Evolutionary conservation across 345 rosid genomes (phyloP).

Genomic region (Sisymbrium irio): DNA sequence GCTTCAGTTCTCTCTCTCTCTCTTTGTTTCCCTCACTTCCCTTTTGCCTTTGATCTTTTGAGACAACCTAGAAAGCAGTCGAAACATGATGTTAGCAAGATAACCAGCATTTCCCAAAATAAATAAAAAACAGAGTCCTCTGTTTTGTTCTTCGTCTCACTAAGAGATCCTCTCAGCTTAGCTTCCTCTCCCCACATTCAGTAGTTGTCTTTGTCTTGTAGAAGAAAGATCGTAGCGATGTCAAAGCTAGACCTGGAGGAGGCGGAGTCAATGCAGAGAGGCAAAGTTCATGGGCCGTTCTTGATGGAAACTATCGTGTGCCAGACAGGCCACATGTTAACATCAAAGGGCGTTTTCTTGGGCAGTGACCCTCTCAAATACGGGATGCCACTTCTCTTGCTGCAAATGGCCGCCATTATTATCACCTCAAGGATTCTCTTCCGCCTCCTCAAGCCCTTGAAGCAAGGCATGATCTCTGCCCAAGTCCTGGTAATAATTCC

Average conservation of each 20-base stretch:
- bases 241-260: constrained; percentile 11
- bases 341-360: constrained; percentile 26
- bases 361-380: constrained; percentile 35
- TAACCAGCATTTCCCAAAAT: not conserved
- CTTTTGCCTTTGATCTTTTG: constrained; percentile 1
- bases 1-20: constrained; percentile 14
- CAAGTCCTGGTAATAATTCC: constrained; percentile 34
- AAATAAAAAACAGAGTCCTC: constrained; percentile 14
- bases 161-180: not conserved
- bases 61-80: not conserved
- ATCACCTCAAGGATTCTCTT: constrained; percentile 30
- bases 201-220: not conserved
- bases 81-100: not conserved
- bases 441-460: constrained; percentile 33
- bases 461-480: constrained; percentile 41
- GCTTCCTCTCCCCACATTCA: not conserved
- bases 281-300: constrained; percentile 30
- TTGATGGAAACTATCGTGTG: constrained; percentile 21
- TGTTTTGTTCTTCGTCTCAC: not conserved
- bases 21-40: not conserved
- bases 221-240: not conserved
- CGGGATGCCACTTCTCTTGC: constrained; percentile 27
- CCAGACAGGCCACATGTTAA: constrained; percentile 18
- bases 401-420: constrained; percentile 29
- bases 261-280: constrained; percentile 19